These are phyloP conservation scores for Lactarius quietus DNA, from an alignment of 768 basidiomycete genomes.

Conservation along the genomic window DNA sequence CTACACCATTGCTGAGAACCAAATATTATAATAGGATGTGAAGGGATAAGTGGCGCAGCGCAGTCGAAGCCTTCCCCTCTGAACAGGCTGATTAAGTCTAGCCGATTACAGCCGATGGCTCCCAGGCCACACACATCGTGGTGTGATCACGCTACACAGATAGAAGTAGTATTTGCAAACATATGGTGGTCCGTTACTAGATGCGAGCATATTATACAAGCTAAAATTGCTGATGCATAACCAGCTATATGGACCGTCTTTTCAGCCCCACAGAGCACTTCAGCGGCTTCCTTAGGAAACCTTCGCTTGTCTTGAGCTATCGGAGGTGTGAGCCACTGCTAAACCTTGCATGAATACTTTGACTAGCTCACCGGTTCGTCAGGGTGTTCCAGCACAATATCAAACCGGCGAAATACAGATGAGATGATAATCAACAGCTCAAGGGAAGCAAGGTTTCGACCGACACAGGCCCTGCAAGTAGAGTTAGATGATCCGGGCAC, in stretches of 20 bases:
- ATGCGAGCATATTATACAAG: neutral
- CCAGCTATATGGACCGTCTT: constrained; percentile 44
- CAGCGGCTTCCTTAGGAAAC: constrained; percentile 83
- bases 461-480: constrained; percentile 67
- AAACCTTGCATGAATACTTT: neutral
- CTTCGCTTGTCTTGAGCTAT: constrained; percentile 73
- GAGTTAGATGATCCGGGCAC: neutral
- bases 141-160: too few relatives aligned
- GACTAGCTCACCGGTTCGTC: constrained; percentile 48
- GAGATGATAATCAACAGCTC: constrained; percentile 78
- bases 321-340: neutral
- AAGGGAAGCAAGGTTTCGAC: constrained; percentile 75
- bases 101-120: neutral
- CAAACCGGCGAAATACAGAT: constrained; percentile 73
- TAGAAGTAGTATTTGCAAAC: neutral
- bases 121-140: neutral
- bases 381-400: constrained; percentile 63
- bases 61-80: neutral
- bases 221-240: neutral
- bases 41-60: neutral
- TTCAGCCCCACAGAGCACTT: constrained; percentile 69
- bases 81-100: neutral
- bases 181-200: neutral
- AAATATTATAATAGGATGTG: neutral
- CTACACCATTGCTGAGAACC: neutral